phyloP scores from a whole-genome alignment of 208 protist species.

The Trypanosomatidae sp. region DNA sequence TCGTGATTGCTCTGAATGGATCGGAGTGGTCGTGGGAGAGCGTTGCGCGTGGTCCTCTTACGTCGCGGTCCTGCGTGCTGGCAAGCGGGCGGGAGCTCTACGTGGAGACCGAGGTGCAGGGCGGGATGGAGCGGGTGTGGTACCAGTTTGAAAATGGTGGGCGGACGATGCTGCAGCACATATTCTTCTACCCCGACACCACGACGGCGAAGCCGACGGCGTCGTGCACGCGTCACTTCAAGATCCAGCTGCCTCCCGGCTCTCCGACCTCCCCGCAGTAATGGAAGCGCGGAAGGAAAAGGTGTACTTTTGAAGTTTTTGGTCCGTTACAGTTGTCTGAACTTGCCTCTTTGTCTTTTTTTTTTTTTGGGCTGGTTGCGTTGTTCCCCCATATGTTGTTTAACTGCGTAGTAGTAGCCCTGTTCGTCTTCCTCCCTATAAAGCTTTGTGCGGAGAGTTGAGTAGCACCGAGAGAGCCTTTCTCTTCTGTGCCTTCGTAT shows the following conservation, averaged over 20 bases:
- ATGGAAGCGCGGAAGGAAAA: background rate
- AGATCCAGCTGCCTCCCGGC: slow-evolving; percentile 17
- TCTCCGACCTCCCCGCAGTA: slow-evolving; percentile 6
- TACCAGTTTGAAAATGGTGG: slow-evolving; percentile 35
- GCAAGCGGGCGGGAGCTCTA: slow-evolving; percentile 37
- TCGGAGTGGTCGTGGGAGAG: slow-evolving; percentile 33
- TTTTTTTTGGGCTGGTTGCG: too few relatives aligned
- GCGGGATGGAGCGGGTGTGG: slow-evolving; percentile 49
- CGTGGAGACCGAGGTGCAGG: slow-evolving; percentile 34
- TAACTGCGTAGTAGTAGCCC: too few relatives aligned
- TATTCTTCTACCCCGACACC: slow-evolving; percentile 24
- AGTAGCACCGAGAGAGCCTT: too few relatives aligned
- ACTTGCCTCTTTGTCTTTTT: too few relatives aligned
- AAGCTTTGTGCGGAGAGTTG: too few relatives aligned
- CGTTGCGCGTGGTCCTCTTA: slow-evolving; percentile 29
- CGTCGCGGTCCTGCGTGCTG: slow-evolving; percentile 43
- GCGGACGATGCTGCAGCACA: slow-evolving; percentile 37
- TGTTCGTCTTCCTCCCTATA: too few relatives aligned
- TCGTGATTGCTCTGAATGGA: slow-evolving; percentile 28
- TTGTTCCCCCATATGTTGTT: too few relatives aligned
- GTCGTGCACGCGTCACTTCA: slow-evolving; percentile 33
- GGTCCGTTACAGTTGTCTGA: too few relatives aligned
- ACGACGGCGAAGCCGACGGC: slow-evolving; percentile 23
- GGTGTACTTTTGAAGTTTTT: too few relatives aligned
- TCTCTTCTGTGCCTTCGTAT: too few relatives aligned